phyloP scores from a whole-genome alignment of 805 yeast genomes.

The Candida khao-thaluensis region DNA sequence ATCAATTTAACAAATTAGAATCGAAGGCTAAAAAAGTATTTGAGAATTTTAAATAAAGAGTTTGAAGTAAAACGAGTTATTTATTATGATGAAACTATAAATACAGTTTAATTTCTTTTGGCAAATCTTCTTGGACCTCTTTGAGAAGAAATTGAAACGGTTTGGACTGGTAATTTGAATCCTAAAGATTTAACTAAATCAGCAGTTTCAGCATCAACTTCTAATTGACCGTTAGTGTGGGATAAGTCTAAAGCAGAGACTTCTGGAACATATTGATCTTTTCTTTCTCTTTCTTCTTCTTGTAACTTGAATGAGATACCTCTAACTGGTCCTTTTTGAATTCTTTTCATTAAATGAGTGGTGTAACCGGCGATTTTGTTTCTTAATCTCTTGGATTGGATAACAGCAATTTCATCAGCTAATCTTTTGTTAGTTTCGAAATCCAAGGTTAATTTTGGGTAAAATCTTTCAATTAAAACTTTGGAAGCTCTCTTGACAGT shows the following conservation, averaged over 20 bases:
- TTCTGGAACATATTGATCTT: slow-evolving; percentile 99
- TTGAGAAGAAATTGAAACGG: slow-evolving; percentile 84
- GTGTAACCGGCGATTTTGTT: slow-evolving; percentile 99
- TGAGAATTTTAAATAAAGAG: neutral
- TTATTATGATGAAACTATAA: slow-evolving; percentile 7
- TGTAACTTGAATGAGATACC: slow-evolving; percentile 99
- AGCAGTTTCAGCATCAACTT: slow-evolving; percentile 96
- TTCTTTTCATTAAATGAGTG: slow-evolving; percentile 99
- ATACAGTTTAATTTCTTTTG: slow-evolving; percentile 62
- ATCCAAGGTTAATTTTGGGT: slow-evolving; percentile 99
- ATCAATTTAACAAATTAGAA: slow-evolving; percentile 4
- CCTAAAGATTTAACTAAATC: slow-evolving; percentile 93
- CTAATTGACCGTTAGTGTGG: slow-evolving; percentile 92
- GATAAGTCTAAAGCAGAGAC: slow-evolving; percentile 99
- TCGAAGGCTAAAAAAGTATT: slow-evolving; percentile 2
- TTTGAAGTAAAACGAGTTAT: slow-evolving; percentile 3
- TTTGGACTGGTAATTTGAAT: slow-evolving; percentile 79
- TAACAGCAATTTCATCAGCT: slow-evolving; percentile 96
- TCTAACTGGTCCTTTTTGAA: slow-evolving; percentile 99
- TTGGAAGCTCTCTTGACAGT: slow-evolving; percentile 99
- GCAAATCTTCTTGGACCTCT: slow-evolving; percentile 89
- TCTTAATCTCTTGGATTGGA: slow-evolving; percentile 99
- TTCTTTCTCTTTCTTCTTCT: slow-evolving; percentile 99
- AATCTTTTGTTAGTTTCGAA: slow-evolving; percentile 99
- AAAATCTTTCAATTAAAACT: slow-evolving; percentile 98